Evolutionary conservation across 345 rosid species (phyloP).

Genomic region (Garcia nutans): DNA sequence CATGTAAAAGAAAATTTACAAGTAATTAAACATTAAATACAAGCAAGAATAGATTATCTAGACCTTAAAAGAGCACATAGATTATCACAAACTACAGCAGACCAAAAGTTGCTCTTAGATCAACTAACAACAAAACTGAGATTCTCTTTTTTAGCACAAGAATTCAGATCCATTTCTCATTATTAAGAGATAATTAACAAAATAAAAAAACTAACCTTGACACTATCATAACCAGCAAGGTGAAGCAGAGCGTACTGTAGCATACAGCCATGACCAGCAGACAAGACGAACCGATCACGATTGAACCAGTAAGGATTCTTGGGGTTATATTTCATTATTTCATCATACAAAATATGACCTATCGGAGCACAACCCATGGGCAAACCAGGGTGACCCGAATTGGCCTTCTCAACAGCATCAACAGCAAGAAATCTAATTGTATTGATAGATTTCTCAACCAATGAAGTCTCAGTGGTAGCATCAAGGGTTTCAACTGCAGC

Average conservation of each 20-base stretch:
- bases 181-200: background rate
- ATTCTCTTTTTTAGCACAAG: background rate
- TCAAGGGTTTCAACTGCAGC: slow-evolving; percentile 57
- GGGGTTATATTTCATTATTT: slow-evolving; percentile 86
- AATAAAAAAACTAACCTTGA: slow-evolving; percentile 41
- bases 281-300: slow-evolving; percentile 90
- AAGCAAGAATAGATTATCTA: background rate
- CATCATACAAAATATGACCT: slow-evolving; percentile 88
- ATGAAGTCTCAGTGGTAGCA: slow-evolving; percentile 51
- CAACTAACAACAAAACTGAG: background rate
- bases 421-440: slow-evolving; percentile 82
- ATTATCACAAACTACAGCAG: background rate
- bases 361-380: slow-evolving; percentile 99
- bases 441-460: slow-evolving; percentile 77
- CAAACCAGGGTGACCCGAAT: slow-evolving; percentile 94
- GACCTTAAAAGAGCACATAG: background rate
- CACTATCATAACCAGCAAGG: slow-evolving; percentile 95
- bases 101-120: background rate
- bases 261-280: slow-evolving; percentile 98
- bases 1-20: background rate
- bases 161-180: slow-evolving; percentile 1
- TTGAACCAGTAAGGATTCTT: slow-evolving; percentile 98
- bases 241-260: slow-evolving; percentile 90
- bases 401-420: slow-evolving; percentile 96
- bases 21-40: background rate